These are phyloP conservation scores for Kazachstania sp. DNA, from an alignment of 1,139 yeast genomes.

Conservation along the genomic window DNA sequence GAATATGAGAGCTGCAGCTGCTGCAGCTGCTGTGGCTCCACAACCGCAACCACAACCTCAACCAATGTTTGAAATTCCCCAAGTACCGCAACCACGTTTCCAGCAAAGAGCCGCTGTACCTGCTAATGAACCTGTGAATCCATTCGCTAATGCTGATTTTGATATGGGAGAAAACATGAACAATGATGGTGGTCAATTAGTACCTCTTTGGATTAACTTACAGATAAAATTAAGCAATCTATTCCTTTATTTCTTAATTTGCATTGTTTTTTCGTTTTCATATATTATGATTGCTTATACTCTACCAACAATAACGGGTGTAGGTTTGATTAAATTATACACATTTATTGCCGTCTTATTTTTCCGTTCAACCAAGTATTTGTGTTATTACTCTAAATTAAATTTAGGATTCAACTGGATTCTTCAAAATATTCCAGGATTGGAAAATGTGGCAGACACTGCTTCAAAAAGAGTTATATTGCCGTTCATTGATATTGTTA, in stretches of 20 bases:
- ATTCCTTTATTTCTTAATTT: constrained; percentile 27
- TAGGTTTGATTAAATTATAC: constrained; percentile 17
- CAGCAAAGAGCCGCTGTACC: not conserved
- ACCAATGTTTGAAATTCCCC: too few relatives aligned
- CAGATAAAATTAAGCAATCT: constrained; percentile 19
- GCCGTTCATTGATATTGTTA: constrained; percentile 9
- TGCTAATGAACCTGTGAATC: not conserved
- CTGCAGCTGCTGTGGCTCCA: too few relatives aligned
- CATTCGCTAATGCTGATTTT: not conserved
- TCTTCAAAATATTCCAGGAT: constrained; percentile 7
- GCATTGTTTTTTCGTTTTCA: constrained; percentile 38
- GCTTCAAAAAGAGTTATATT: not conserved
- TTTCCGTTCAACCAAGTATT: not conserved
- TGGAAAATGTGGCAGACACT: not conserved
- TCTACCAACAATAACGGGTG: constrained; percentile 48
- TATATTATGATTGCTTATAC: constrained; percentile 43
- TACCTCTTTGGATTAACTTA: constrained; percentile 22
- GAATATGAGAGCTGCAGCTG: constrained; percentile 4
- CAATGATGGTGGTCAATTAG: constrained; percentile 8
- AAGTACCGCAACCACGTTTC: not conserved
- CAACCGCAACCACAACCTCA: too few relatives aligned
- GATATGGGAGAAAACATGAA: constrained; percentile 3
- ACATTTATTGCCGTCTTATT: not conserved
- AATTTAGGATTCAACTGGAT: constrained; percentile 4
- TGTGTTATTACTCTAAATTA: constrained; percentile 8